Base-by-base conservation (phyloP, 495 filamentous ascomycete genomes). In the Aspergillus ostianus region DNA sequence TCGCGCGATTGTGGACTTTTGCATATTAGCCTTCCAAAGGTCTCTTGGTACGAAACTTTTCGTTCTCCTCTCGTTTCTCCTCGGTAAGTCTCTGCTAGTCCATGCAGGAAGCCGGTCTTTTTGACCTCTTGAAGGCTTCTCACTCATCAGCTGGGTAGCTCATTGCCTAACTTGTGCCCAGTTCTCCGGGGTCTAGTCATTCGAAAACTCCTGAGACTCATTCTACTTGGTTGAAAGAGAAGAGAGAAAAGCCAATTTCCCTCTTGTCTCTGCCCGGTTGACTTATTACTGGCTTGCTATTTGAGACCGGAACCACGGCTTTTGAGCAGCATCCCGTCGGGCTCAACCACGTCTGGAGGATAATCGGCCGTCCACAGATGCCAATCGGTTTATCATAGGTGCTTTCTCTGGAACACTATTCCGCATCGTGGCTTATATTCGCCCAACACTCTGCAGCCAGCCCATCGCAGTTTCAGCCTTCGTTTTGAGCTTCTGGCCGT, bases 91-190 rank as follows among this genome's bases (percentile, higher is more conserved):
- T 54, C 60, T 61, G 53, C 63, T 58, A 64, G 65, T 66, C 64
- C 53, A 74, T 75, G 73, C 73, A 74, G 58, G 60, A 61, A 67
- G 66, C 73, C 74, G 73, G 32, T 59, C 56, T 61, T 47, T 55
- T 56, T 63, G 56, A 27, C 57, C 58, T 61, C 29, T 52, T 49
- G 61, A 55, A 61, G 51, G 62, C 13, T 71, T 73, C 68, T 52
- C 71, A 66, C 73, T 75, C 66, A 74, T 73, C 64, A 64, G 51
- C 60, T 56, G 64, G 64, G 53, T 73, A 73, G 72, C 71, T 70
- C 67, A 60, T 68, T 47, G 48, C 58, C 60, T 61, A 56, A 62
- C 59, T 41, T 23, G 56, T 54, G 61, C 30, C 49, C 58, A 50
- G 12, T 64, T 58, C 21, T 32, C 17, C 50, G 59, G 55, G 52